Base-by-base conservation (phyloP, 1,284 basidiomycete species). In the Austropuccinia psidii region DNA sequence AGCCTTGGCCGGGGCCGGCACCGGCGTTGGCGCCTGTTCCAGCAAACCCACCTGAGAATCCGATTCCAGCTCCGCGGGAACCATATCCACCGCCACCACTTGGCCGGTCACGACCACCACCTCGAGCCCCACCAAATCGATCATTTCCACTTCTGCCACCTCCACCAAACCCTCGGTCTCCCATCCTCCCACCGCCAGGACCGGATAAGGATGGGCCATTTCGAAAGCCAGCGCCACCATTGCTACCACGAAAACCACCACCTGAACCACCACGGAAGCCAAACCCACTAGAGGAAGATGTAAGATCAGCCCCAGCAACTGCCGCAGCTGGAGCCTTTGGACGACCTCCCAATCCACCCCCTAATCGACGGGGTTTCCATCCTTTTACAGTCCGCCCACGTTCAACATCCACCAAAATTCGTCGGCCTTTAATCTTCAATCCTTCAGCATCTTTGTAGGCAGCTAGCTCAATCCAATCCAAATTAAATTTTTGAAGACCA, bases 381-480 rank as follows among this genome's bases (percentile, higher is more conserved):
- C 93, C 96, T 76, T 95, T 89, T 33, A 99, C 96, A 0, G 96
- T 98, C 62, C 95, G 87, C 7, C 96, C 96, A 54, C 96, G 88
- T 82, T 99, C 96, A 67, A 99, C 95, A 80, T 99, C 96, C 65
- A 99, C 95, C 50, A 98, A 85, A 75, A 98, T 93, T 76, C 90
- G 86, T 80, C 96, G 93, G 78, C 92, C 92, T 85, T 93, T 90
- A 78, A 99, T 93, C 76, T 92, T 90, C 58, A 98, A 86, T 17
- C 94, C 92, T 79, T 98, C 95, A n/a, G 94, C 96, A 80, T 98
- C 95, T 83, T 98, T 98, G 85, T 98, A 99, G 11, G 95, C 96
- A 75, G 93, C 95, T 95, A 76, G 31, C 19, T 55, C 19, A 55
- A 68, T 39, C 5, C n/a, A 62, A 67, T 31, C n/a, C n/a, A n/a